Percentiles rank a stretch among this genome's conserved stretches.
Evolutionary conservation across 371 early-diverging fungal species (phyloP).

Genomic region (Syncephalastrum monosporum): DNA sequence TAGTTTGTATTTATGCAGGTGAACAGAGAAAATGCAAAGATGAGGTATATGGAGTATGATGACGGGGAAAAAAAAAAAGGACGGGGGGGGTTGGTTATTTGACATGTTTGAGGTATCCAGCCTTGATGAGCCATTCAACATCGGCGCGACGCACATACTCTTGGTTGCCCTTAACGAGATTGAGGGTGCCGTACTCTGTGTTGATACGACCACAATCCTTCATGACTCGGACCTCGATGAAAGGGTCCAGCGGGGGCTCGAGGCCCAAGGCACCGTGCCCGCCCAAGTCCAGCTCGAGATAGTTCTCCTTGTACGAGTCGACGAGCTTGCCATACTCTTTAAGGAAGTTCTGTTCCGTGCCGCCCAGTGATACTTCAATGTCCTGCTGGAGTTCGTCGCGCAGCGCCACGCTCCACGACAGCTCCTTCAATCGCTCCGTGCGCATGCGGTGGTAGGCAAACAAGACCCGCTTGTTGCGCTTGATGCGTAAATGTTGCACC

Average conservation of each 20-base stretch:
- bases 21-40: no score
- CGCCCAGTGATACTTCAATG: conserved; percentile 52
- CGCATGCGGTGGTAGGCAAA: conserved; percentile 87
- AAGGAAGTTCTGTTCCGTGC: conserved; percentile 66
- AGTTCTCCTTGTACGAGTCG: conserved; percentile 62
- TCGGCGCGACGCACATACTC: conserved; percentile 84
- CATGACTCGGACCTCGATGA: conserved; percentile 84
- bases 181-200: conserved; percentile 78
- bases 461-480: conserved; percentile 85
- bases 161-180: conserved; percentile 74
- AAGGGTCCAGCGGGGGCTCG: conserved; percentile 85
- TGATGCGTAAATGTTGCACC: conserved; percentile 57
- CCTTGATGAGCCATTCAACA: conserved; percentile 84
- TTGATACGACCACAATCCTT: conserved; percentile 87
- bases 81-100: neutral
- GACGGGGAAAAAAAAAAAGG: conserved; percentile 2
- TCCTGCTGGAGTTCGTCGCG: conserved; percentile 36
- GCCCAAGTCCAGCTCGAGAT: conserved; percentile 74
- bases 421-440: conserved; percentile 64
- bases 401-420: conserved; percentile 76
- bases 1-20: no score
- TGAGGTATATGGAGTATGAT: conserved; percentile 3
- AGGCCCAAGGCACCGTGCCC: conserved; percentile 68
- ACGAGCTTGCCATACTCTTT: conserved; percentile 63
- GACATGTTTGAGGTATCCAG: conserved; percentile 76